Conservation (phyloP, 2,329 filamentous ascomycete species). For the Fusarium sp. region DNA sequence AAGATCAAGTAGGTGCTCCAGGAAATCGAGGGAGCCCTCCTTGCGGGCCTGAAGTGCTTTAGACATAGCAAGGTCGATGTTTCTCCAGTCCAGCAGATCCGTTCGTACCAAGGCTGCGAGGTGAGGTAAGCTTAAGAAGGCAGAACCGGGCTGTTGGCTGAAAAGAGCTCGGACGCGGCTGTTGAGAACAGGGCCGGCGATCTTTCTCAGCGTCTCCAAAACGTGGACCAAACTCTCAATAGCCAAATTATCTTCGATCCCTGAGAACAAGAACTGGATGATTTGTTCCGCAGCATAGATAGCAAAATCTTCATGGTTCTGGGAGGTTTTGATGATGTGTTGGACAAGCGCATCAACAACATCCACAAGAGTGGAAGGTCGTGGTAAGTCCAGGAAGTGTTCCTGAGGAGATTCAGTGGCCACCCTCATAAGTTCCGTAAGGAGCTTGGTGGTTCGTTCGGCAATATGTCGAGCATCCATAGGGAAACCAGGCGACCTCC, state of each 20-base stretch:
- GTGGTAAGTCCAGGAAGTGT: slow-evolving; percentile 70
- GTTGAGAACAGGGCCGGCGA: slow-evolving; percentile 67
- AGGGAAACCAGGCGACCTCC: slow-evolving; percentile 62
- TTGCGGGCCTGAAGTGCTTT: slow-evolving; percentile 80
- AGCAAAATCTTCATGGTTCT: slow-evolving; percentile 71
- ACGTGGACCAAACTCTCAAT: slow-evolving; percentile 74
- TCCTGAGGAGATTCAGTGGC: slow-evolving; percentile 68
- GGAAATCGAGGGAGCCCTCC: slow-evolving; percentile 79
- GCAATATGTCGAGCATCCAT: slow-evolving; percentile 66
- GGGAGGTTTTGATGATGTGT: slow-evolving; percentile 73
- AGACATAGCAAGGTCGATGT: slow-evolving; percentile 78
- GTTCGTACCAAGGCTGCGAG: slow-evolving; percentile 70
- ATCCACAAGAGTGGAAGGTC: slow-evolving; percentile 71
- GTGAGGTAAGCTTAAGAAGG: slow-evolving; percentile 69
- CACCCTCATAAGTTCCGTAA: slow-evolving; percentile 68
- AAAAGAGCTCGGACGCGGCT: slow-evolving; percentile 69
- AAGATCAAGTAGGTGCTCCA: slow-evolving; percentile 83
- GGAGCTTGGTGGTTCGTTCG: slow-evolving; percentile 69
- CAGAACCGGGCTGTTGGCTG: slow-evolving; percentile 67
- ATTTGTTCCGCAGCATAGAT: slow-evolving; percentile 72
- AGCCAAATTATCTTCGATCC: slow-evolving; percentile 67
- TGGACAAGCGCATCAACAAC: slow-evolving; percentile 72
- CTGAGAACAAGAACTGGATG: slow-evolving; percentile 67
- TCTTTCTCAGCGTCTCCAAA: slow-evolving; percentile 71
- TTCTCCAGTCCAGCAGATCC: slow-evolving; percentile 72